Evolutionary conservation across 2,329 filamentous ascomycete genomes (phyloP), one percentile per base, ranked within the genome.

Genomic region (Eutypa lata): DNA sequence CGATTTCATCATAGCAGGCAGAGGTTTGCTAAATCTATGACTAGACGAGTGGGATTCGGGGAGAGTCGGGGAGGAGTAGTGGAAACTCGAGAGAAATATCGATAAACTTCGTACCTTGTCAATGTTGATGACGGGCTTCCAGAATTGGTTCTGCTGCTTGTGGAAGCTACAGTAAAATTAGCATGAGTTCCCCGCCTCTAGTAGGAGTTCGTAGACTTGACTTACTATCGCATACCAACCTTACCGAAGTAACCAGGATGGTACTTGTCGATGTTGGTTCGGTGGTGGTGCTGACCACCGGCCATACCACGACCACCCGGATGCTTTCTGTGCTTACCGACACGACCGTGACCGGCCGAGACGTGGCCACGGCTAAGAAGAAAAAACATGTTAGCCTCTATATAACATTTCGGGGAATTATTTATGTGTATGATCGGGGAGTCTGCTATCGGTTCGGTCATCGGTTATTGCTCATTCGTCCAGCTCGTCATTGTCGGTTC

Each of bases 181-280:
- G 47, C n/a, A 35, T 14, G 10, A 31, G 26, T 37, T 37, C 8
- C 26, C 19, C 35, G 2, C 18, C 38, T n/a, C n/a, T 19, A n/a
- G 14, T 19, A 13, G 38, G n/a, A n/a, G 21, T 26, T 22, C 0
- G 7, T 14, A 26, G n/a, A 24, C 10, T 35, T 19, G 37, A 28
- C 48, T 28, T 14, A 96, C 81, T 93, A 88, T 73, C 90, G 83
- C 89, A 93, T 93, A 81, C 89, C 89, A 68, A 93, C 90, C 83
- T 97, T 96, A 80, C 91, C 91, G 80, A 97, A 97, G 90, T 97
- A 97, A 91, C 94, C 94, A 61, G 93, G 91, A 73, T 91, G 88
- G 84, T 90, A 95, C 79, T 94, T 92, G 66, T 78, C 76, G 58
- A 78, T 64, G 82, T 95, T 96, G 73, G 90, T 96, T 67, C 90